These are phyloP conservation scores for Thamnidium elegans DNA, from an alignment of 192 early-diverging fungal genomes.

Conservation along the genomic window DNA sequence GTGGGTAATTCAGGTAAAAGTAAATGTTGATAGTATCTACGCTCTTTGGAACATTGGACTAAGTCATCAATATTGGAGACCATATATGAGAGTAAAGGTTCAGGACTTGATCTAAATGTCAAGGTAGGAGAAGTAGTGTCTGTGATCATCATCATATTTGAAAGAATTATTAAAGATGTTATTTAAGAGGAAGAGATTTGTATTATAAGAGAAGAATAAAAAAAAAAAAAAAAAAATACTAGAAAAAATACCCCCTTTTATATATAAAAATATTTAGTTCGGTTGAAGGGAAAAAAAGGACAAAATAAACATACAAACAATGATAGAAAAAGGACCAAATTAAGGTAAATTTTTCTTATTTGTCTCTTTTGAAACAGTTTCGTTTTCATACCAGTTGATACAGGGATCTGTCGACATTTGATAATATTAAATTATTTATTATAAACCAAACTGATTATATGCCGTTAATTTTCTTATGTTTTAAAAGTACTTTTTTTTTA, in stretches of 20 bases:
- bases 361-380: background rate
- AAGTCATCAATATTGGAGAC: slow-evolving; percentile 10
- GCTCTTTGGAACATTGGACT: slow-evolving; percentile 16
- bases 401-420: too few species aligned
- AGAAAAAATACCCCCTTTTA: background rate
- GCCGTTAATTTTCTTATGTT: too few species aligned
- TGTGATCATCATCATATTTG: slow-evolving; percentile 11
- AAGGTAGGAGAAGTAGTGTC: slow-evolving; percentile 1
- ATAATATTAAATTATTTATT: too few species aligned
- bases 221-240: background rate
- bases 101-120: slow-evolving; percentile 12
- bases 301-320: too few species aligned
- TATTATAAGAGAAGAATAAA: background rate
- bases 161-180: background rate
- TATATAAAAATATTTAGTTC: slow-evolving; percentile 1
- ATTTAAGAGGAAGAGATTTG: background rate
- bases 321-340: slow-evolving; percentile 1
- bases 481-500: too few species aligned
- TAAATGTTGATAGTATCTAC: slow-evolving; percentile 14
- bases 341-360: slow-evolving; percentile 15
- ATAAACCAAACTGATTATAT: too few species aligned
- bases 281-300: background rate
- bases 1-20: slow-evolving; percentile 8
- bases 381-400: too few species aligned
- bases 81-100: slow-evolving; percentile 16